Evolutionary conservation across 2,329 filamentous ascomycete genomes (phyloP).

Genomic region (Teratosphaeria gauchensis): DNA sequence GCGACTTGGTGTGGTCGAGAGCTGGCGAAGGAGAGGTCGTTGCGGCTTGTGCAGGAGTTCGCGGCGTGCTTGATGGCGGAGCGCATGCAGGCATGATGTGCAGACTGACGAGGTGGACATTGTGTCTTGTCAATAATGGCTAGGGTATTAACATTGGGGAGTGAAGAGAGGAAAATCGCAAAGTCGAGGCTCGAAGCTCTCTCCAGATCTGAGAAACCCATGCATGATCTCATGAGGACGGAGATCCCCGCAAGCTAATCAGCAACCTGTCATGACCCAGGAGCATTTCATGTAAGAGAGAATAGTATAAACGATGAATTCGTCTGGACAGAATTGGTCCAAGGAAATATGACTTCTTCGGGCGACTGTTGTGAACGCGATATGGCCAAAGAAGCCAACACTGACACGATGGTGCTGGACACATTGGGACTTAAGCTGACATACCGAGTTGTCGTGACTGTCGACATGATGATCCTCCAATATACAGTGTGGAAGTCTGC

Average conservation of each 20-base stretch:
- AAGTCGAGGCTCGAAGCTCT: neutral
- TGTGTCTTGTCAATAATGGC: neutral
- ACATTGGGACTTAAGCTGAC: no score
- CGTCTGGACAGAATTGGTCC: neutral
- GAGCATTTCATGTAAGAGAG: neutral
- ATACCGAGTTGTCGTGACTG: neutral
- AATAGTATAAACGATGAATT: neutral
- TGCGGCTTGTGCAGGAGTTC: slow-evolving; percentile 6
- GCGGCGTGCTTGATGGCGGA: slow-evolving; percentile 8
- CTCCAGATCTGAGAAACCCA: neutral
- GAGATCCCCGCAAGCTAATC: neutral
- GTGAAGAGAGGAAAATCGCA: neutral
- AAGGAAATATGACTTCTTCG: no score
- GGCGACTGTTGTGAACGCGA: no score
- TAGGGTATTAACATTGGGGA: neutral
- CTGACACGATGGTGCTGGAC: no score
- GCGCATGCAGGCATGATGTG: slow-evolving; percentile 14
- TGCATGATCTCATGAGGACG: slow-evolving; percentile 2
- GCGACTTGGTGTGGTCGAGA: neutral
- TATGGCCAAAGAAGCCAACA: no score
- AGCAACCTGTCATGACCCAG: neutral
- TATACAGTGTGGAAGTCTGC: neutral
- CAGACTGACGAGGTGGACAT: slow-evolving; percentile 17
- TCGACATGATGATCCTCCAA: neutral
- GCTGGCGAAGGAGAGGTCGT: slow-evolving; percentile 2